Conservation (phyloP, 73 alveolate species). For the Paramecium caudatum region DNA sequence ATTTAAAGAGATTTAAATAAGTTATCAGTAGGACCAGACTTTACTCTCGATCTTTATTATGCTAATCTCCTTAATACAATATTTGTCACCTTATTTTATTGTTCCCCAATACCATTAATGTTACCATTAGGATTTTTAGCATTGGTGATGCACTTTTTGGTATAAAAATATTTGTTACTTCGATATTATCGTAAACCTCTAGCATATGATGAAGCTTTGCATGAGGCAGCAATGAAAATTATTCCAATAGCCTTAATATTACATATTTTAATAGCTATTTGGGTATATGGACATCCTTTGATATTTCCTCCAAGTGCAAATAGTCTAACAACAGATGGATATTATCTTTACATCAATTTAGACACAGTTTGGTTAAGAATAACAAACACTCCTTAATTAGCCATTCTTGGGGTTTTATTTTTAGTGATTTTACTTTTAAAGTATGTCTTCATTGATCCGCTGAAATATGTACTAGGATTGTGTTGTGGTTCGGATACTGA, state of each 20-base stretch:
- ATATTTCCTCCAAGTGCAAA: slow-evolving; percentile 73
- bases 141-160: slow-evolving; percentile 46
- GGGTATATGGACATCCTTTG: slow-evolving; percentile 80
- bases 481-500: background rate
- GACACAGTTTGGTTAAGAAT: slow-evolving; percentile 58
- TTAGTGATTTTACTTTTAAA: background rate
- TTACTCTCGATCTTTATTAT: slow-evolving; percentile 72
- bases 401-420: background rate
- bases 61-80: slow-evolving; percentile 69
- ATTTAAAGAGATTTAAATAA: slow-evolving; percentile 74
- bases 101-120: slow-evolving; percentile 73
- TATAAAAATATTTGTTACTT: slow-evolving; percentile 67
- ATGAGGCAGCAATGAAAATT: slow-evolving; percentile 62
- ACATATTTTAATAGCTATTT: slow-evolving; percentile 80
- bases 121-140: slow-evolving; percentile 63
- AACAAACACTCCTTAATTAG: background rate
- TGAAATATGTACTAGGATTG: background rate
- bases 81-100: slow-evolving; percentile 72
- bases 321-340: slow-evolving; percentile 12
- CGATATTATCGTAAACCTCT: slow-evolving; percentile 79
- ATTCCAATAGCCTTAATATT: slow-evolving; percentile 77
- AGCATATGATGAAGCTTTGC: slow-evolving; percentile 66
- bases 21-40: slow-evolving; percentile 79
- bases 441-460: background rate
- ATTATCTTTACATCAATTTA: background rate